These are phyloP conservation scores for Pinus albicaulis DNA, from an alignment of 75 land plant species.

Conservation along the genomic window DNA sequence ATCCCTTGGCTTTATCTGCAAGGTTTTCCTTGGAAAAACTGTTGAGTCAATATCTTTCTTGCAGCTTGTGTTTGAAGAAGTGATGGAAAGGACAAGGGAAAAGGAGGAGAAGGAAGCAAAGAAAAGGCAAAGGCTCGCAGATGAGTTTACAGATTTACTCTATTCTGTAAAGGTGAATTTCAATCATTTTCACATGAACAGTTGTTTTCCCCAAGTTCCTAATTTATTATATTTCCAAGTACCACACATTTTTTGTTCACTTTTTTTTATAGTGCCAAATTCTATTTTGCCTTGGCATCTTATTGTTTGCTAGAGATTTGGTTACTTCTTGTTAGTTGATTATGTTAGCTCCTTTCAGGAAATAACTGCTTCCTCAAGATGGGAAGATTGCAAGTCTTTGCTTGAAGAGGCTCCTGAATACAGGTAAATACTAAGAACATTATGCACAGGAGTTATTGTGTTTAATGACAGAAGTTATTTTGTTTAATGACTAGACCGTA, in stretches of 20 bases:
- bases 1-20: too few relatives aligned
- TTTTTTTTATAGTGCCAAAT: background rate
- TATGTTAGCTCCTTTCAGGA: constrained; percentile 38
- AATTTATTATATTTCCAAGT: background rate
- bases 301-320: background rate
- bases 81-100: constrained; percentile 75
- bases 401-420: constrained; percentile 69
- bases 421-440: constrained; percentile 26
- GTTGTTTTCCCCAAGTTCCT: background rate
- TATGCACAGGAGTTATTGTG: background rate
- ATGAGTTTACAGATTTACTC: constrained; percentile 70
- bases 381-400: constrained; percentile 76
- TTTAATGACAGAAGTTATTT: background rate
- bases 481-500: background rate
- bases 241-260: background rate
- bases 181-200: background rate
- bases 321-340: background rate
- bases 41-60: constrained; percentile 4
- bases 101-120: constrained; percentile 98
- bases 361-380: constrained; percentile 62
- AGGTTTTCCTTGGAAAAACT: too few relatives aligned
- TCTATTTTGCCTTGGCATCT: background rate
- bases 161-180: constrained; percentile 58
- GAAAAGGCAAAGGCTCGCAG: constrained; percentile 77
- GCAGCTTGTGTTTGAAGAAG: constrained; percentile 88